phyloP scores from a whole-genome alignment of 192 early-diverging fungal genomes.

The Rhizoclosmatium sp. region DNA sequence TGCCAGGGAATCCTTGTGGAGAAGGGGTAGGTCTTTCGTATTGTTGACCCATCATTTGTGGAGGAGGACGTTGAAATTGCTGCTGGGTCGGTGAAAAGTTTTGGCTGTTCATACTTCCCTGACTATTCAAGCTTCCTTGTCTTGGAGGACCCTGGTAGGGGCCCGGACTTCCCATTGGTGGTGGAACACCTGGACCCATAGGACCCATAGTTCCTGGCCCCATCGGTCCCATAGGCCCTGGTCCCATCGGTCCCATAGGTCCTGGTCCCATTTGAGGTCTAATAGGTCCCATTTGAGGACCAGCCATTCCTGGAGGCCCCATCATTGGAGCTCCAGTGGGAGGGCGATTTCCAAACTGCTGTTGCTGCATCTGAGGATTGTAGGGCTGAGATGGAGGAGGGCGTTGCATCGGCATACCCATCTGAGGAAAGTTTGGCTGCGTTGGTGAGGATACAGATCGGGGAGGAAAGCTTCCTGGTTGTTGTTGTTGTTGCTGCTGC shows the following conservation, averaged over 20 bases:
- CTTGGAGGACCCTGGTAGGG: slow-evolving; percentile 25
- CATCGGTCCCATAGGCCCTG: background rate
- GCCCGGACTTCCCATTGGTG: background rate
- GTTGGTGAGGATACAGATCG: background rate
- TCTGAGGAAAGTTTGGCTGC: background rate
- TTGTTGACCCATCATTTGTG: background rate
- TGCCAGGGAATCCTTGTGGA: background rate
- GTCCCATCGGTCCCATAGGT: background rate
- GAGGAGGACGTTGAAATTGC: slow-evolving; percentile 13
- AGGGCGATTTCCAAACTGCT: background rate
- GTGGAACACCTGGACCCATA: too few relatives aligned
- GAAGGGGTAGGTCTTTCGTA: background rate
- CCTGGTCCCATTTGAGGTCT: background rate
- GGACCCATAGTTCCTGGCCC: background rate
- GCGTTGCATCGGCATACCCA: slow-evolving; percentile 1
- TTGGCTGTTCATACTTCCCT: background rate
- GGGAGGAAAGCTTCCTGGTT: background rate
- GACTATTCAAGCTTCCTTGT: slow-evolving; percentile 22
- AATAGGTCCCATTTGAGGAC: background rate
- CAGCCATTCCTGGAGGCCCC: background rate
- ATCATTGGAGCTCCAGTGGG: background rate
- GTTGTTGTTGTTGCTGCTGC: background rate
- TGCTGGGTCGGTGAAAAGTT: slow-evolving; percentile 6
- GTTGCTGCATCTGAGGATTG: background rate
- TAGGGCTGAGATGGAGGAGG: background rate